phyloP scores from a whole-genome alignment of 2,329 filamentous ascomycete species.

The Helicocarpus griseus region DNA sequence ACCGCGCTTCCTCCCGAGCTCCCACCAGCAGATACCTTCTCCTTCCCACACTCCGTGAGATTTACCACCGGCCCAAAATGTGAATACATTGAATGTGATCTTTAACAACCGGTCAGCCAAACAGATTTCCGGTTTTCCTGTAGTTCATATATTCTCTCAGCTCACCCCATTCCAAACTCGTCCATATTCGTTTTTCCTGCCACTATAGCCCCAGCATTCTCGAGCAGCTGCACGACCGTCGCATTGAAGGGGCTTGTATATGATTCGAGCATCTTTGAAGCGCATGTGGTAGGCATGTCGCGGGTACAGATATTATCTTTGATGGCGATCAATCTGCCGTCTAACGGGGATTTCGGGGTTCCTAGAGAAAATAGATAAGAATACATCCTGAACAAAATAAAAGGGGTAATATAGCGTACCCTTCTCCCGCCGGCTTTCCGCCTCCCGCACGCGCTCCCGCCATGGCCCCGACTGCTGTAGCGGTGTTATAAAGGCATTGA shows the following conservation, averaged over 20 bases:
- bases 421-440: constrained; percentile 26
- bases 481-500: constrained; percentile 35
- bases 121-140: not conserved
- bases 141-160: not conserved
- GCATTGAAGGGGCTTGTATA: constrained; percentile 73
- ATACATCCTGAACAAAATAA: not conserved
- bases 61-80: constrained; percentile 56
- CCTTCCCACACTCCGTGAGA: constrained; percentile 27
- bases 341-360: constrained; percentile 25
- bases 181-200: constrained; percentile 86
- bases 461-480: constrained; percentile 25
- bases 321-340: constrained; percentile 48
- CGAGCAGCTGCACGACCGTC: constrained; percentile 63
- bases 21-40: constrained; percentile 61
- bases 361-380: not conserved
- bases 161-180: constrained; percentile 80
- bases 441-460: constrained; percentile 27
- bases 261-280: constrained; percentile 60
- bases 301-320: constrained; percentile 70
- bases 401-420: constrained; percentile 20
- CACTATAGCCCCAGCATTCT: constrained; percentile 51
- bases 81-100: constrained; percentile 63
- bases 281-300: constrained; percentile 68
- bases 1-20: constrained; percentile 92
- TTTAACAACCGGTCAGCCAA: constrained; percentile 10